These are phyloP conservation scores for Beauveria medogensis DNA, from an alignment of 2,329 filamentous ascomycete species.

Conservation along the genomic window DNA sequence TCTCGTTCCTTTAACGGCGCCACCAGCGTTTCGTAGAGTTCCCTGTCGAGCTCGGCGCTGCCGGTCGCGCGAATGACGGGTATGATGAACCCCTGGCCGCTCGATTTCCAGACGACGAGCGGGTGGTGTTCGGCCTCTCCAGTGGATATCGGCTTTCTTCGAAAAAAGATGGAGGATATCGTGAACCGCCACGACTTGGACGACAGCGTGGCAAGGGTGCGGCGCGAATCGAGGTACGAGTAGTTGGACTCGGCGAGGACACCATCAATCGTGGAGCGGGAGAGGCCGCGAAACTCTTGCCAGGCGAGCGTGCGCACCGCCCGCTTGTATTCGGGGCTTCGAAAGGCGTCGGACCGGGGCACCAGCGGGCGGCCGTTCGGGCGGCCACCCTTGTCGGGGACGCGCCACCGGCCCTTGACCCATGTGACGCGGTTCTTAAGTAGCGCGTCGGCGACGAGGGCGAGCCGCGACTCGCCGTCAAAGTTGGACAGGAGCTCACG, in stretches of 20 bases:
- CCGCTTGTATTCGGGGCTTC: constrained; percentile 57
- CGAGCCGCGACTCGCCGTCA: constrained; percentile 66
- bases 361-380: constrained; percentile 30
- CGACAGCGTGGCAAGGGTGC: constrained; percentile 59
- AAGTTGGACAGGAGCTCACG: constrained; percentile 71
- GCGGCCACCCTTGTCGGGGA: constrained; percentile 25
- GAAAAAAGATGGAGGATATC: constrained; percentile 61
- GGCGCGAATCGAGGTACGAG: constrained; percentile 64
- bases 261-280: constrained; percentile 65
- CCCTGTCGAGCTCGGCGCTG: constrained; percentile 54
- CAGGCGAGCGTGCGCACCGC: constrained; percentile 61
- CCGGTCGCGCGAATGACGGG: constrained; percentile 60
- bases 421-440: constrained; percentile 63
- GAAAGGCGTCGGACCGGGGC: constrained; percentile 56
- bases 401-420: constrained; percentile 60
- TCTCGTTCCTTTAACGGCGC: constrained; percentile 41
- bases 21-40: constrained; percentile 52
- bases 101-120: constrained; percentile 53
- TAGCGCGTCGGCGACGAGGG: constrained; percentile 68
- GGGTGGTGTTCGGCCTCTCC: constrained; percentile 52
- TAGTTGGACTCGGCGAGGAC: constrained; percentile 76
- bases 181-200: constrained; percentile 72
- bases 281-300: constrained; percentile 68
- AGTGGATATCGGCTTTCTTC: constrained; percentile 49
- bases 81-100: constrained; percentile 45